phyloP scores from a whole-genome alignment of 345 rosid genomes.

The Dipteronia dyeriana region DNA sequence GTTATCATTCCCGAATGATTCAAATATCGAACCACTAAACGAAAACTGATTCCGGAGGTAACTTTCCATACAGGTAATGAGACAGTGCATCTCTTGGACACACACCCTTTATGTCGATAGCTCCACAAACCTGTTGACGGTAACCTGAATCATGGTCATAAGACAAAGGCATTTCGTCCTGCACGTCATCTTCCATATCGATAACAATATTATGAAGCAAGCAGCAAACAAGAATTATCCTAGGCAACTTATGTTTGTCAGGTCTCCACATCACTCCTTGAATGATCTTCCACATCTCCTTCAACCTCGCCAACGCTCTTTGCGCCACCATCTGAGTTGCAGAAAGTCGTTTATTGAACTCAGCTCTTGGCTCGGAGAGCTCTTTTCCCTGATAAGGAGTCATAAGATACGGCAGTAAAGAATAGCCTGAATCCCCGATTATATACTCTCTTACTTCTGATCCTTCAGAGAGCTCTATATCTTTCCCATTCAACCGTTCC shows the following conservation, averaged over 20 bases:
- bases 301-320: slow-evolving; percentile 52
- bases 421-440: slow-evolving; percentile 59
- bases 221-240: slow-evolving; percentile 69
- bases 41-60: slow-evolving; percentile 24
- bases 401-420: slow-evolving; percentile 57
- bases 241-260: slow-evolving; percentile 55
- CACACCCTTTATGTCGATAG: slow-evolving; percentile 40
- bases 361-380: slow-evolving; percentile 32
- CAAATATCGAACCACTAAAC: slow-evolving; percentile 5
- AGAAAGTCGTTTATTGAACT: slow-evolving; percentile 48
- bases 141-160: slow-evolving; percentile 48
- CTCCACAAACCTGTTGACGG: slow-evolving; percentile 41
- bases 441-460: slow-evolving; percentile 56
- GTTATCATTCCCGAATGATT: not conserved
- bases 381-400: slow-evolving; percentile 51
- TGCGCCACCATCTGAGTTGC: slow-evolving; percentile 50
- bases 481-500: slow-evolving; percentile 50
- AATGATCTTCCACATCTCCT: slow-evolving; percentile 62
- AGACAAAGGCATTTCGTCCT: slow-evolving; percentile 26
- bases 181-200: slow-evolving; percentile 51
- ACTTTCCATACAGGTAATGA: slow-evolving; percentile 37
- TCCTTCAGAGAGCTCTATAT: slow-evolving; percentile 38
- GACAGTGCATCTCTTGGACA: slow-evolving; percentile 49
- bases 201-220: slow-evolving; percentile 65
- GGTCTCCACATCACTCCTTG: slow-evolving; percentile 72